Base-by-base conservation (phyloP, 225 moss, liverwort and hornwort genomes). In the Sphagnum tenellum region DNA sequence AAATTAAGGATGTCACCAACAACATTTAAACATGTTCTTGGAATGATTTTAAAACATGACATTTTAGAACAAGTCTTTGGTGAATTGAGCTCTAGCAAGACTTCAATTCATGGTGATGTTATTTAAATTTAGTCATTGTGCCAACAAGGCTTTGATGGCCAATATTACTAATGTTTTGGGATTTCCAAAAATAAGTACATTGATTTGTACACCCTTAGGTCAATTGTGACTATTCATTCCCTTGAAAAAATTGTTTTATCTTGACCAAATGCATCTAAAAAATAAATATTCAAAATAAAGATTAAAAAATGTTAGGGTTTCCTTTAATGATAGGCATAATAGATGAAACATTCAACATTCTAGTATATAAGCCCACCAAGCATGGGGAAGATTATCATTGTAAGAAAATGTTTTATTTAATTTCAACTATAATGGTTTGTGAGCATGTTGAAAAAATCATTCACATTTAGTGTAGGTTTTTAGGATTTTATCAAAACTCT, bases 351-450 rank as follows among this genome's bases (percentile, higher is more conserved):
- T 67, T 50, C 48, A 56, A 50, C n/a, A 7, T 8, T 56, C 53
- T 67, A 12, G n/a, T 4, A 4, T 67, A 5, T 44, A 67, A 12
- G 10, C 66, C 66, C 14, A 44, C 66, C n/a, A 45, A 12, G 12
- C 12, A 67, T 44, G 64, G 64, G 5, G 64, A 64, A 50, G 64
- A 49, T 46, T 64, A 64, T 44, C 50, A 29, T 46, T 64, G 64
- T 49, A 64, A 50, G n/a, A 64, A 64, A 5, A n/a, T 13, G 12
- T 11, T 64, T 11, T 64, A 64, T 64, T 48, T 48, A 47, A 12
- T 64, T n/a, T 12, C 12, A 11, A 50, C 64, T 11, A 12, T n/a
- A 11, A 64, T 64, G 4, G 64, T 50, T 12, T 64, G 64, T 50
- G 64, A 64, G 9, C 49, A 50, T 13, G 50, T 10, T 7, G 12